phyloP scores from a whole-genome alignment of 441 rosid genomes.

The Jatropha multifida region DNA sequence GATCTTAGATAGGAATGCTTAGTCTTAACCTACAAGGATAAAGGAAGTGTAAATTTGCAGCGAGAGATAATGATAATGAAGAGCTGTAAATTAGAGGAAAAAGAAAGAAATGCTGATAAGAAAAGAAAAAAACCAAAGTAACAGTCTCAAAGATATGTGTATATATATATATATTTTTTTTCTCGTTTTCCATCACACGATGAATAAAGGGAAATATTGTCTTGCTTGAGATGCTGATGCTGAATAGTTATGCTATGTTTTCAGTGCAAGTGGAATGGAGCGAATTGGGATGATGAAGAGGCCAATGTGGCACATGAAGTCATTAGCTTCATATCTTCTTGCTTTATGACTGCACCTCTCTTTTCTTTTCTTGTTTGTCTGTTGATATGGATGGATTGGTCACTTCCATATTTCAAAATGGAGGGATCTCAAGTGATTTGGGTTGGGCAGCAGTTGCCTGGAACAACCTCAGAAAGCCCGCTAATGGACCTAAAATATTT shows the following conservation, averaged over 20 bases:
- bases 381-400: too few relatives aligned
- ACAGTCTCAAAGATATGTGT: background rate
- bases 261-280: too few relatives aligned
- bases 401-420: too few relatives aligned
- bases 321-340: too few relatives aligned
- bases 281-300: too few relatives aligned
- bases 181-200: background rate
- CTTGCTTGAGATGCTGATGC: background rate
- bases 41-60: slow-evolving; percentile 16
- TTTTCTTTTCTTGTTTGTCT: too few relatives aligned
- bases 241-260: background rate
- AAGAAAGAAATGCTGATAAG: background rate
- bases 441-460: too few relatives aligned
- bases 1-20: slow-evolving; percentile 27
- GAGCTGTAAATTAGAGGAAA: slow-evolving; percentile 27
- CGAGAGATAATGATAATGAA: background rate
- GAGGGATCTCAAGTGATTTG: too few relatives aligned
- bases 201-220: background rate
- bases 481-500: too few relatives aligned
- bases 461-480: too few relatives aligned
- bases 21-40: slow-evolving; percentile 21
- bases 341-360: too few relatives aligned
- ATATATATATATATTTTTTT: slow-evolving; percentile 1
- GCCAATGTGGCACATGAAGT: too few relatives aligned
- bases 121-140: background rate